Percentiles rank a stretch among this genome's conserved stretches.
Conservation (phyloP, 441 rosid genomes). For the Breynia disticha region DNA sequence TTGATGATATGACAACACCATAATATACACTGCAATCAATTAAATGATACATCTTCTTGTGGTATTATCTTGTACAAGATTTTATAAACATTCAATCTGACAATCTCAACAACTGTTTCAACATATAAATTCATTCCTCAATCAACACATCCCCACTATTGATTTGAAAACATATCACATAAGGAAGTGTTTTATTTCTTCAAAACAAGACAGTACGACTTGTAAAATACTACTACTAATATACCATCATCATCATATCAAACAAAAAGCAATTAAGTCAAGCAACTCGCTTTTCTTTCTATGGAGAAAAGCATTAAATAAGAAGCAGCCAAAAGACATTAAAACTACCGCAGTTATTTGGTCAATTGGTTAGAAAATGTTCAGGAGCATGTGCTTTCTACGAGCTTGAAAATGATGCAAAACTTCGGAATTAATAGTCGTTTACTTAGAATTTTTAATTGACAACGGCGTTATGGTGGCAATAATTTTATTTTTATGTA, state of each 20-base stretch:
- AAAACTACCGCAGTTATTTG: not conserved
- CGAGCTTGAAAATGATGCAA: conserved; percentile 1
- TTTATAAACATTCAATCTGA: conserved; percentile 20
- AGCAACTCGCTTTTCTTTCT: not conserved
- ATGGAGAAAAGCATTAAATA: conserved; percentile 2
- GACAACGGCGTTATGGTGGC: too few relatives aligned
- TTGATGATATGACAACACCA: conserved; percentile 13
- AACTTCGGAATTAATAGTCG: too few relatives aligned
- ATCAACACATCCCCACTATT: too few relatives aligned
- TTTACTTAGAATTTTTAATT: too few relatives aligned
- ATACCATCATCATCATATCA: too few relatives aligned
- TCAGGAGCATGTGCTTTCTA: conserved; percentile 3
- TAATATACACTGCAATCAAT: conserved; percentile 2
- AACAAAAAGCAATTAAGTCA: too few relatives aligned
- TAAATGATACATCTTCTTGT: not conserved
- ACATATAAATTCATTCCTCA: too few relatives aligned
- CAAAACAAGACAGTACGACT: not conserved
- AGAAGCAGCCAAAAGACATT: not conserved
- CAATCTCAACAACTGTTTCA: conserved; percentile 3
- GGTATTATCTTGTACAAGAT: conserved; percentile 5
- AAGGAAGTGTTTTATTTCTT: not conserved
- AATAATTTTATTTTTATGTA: too few relatives aligned
- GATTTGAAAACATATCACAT: too few relatives aligned
- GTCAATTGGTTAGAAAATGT: conserved; percentile 1
- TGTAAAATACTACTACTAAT: too few relatives aligned